Percentiles rank a stretch among this genome's conserved stretches.
These are phyloP conservation scores for Puccinia polysora DNA, from an alignment of 1,284 basidiomycete species.

Conservation along the genomic window DNA sequence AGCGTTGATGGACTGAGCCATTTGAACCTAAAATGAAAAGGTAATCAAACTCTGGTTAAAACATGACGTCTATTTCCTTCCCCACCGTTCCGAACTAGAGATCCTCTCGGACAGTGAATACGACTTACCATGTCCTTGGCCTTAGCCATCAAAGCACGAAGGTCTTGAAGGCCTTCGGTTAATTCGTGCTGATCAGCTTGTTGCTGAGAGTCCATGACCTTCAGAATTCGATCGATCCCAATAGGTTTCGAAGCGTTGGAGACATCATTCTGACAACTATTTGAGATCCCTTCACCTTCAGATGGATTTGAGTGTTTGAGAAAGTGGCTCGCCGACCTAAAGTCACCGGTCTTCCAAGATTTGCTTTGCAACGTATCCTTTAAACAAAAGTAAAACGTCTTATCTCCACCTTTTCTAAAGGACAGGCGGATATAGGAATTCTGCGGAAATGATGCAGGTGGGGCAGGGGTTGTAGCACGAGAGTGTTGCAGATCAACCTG, in stretches of 20 bases:
- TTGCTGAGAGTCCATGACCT: conserved; percentile 10
- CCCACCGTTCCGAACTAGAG: too few relatives aligned
- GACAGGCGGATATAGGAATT: conserved; percentile 59
- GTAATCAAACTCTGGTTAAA: conserved; percentile 2
- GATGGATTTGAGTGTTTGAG: neutral
- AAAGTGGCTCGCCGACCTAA: neutral
- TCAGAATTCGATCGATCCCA: conserved; percentile 36
- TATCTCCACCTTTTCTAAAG: conserved; percentile 86
- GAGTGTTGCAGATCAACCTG: conserved; percentile 43
- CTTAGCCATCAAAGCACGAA: conserved; percentile 85
- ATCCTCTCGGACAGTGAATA: too few relatives aligned
- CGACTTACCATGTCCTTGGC: conserved; percentile 83
- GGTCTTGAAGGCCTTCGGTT: conserved; percentile 70
- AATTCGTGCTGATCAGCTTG: conserved; percentile 19
- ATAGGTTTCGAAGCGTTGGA: conserved; percentile 14
- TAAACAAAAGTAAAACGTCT: conserved; percentile 72
- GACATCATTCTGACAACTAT: conserved; percentile 18
- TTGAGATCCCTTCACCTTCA: conserved; percentile 10
- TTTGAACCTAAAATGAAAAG: conserved; percentile 55
- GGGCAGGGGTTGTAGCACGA: conserved; percentile 63
- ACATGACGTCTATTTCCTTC: neutral
- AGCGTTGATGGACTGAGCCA: conserved; percentile 81
- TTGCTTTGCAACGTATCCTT: conserved; percentile 71
- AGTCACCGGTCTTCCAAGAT: conserved; percentile 60
- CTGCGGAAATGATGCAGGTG: conserved; percentile 60